These are phyloP conservation scores for Tolypocladium inflatum DNA, from an alignment of 2,329 filamentous ascomycete genomes.

Conservation along the genomic window DNA sequence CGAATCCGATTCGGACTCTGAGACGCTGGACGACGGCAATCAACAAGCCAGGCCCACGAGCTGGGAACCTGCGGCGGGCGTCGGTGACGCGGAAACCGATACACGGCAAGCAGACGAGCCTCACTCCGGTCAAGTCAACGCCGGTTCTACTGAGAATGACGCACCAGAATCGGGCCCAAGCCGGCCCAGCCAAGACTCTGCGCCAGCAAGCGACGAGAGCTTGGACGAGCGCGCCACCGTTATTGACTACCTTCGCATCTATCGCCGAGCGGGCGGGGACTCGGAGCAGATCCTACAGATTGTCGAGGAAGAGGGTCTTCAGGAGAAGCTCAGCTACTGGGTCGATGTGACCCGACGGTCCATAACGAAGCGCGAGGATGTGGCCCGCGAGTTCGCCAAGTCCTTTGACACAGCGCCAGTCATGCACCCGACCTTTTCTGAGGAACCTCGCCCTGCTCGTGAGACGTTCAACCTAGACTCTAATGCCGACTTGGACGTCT, in stretches of 20 bases:
- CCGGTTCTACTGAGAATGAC: not conserved
- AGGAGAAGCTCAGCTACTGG: constrained; percentile 50
- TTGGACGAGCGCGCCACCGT: constrained; percentile 14
- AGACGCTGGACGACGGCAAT: constrained; percentile 19
- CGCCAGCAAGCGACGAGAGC: not conserved
- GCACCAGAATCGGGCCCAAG: not conserved
- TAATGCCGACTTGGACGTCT: not conserved
- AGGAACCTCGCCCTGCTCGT: not conserved
- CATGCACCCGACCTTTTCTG: too few species aligned
- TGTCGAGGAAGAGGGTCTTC: constrained; percentile 49
- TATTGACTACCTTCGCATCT: constrained; percentile 39
- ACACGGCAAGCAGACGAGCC: not conserved
- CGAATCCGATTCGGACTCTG: constrained; percentile 22
- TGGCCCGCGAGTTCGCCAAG: not conserved
- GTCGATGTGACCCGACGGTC: constrained; percentile 38
- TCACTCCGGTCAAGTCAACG: too few species aligned
- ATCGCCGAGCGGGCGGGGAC: constrained; percentile 50
- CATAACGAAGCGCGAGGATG: constrained; percentile 14
- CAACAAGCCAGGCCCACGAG: constrained; percentile 2
- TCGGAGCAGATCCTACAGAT: constrained; percentile 49
- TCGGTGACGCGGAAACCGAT: not conserved
- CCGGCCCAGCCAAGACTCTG: not conserved
- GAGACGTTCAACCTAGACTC: not conserved
- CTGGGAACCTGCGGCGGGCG: not conserved
- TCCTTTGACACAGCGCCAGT: not conserved